phyloP scores from a whole-genome alignment of 805 yeast species.

The Candida dendrica region DNA sequence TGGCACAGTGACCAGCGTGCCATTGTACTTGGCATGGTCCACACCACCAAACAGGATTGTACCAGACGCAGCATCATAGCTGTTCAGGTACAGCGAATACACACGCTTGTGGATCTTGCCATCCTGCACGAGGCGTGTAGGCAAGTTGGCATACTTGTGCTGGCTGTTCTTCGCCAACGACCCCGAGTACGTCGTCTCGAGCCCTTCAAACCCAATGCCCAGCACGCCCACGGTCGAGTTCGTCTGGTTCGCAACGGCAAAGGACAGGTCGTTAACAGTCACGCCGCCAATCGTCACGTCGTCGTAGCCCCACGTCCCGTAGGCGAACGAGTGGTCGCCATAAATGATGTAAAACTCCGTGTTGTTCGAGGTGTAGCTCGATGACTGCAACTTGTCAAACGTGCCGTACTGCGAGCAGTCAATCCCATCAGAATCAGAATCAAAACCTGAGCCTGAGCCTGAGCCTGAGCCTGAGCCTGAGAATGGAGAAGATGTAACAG shows the following conservation, averaged over 20 bases:
- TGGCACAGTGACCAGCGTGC: constrained; percentile 43
- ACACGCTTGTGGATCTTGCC: constrained; percentile 50
- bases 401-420: constrained; percentile 35
- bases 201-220: constrained; percentile 63
- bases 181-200: constrained; percentile 54
- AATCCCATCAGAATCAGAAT: constrained; percentile 20
- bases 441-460: background rate
- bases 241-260: constrained; percentile 68
- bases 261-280: constrained; percentile 44
- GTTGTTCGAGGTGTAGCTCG: constrained; percentile 24
- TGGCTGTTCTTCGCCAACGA: constrained; percentile 7
- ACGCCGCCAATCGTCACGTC: constrained; percentile 46
- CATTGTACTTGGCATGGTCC: constrained; percentile 55
- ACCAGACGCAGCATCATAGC: constrained; percentile 35
- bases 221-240: constrained; percentile 63
- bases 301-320: constrained; percentile 41
- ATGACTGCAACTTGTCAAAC: constrained; percentile 25
- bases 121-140: constrained; percentile 46
- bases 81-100: constrained; percentile 58
- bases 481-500: background rate
- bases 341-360: constrained; percentile 38
- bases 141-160: constrained; percentile 58
- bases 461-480: background rate
- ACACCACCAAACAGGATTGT: constrained; percentile 67
- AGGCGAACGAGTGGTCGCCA: constrained; percentile 44